Conservation (phyloP, 2,329 filamentous ascomycete species). For the Periconia sp. region DNA sequence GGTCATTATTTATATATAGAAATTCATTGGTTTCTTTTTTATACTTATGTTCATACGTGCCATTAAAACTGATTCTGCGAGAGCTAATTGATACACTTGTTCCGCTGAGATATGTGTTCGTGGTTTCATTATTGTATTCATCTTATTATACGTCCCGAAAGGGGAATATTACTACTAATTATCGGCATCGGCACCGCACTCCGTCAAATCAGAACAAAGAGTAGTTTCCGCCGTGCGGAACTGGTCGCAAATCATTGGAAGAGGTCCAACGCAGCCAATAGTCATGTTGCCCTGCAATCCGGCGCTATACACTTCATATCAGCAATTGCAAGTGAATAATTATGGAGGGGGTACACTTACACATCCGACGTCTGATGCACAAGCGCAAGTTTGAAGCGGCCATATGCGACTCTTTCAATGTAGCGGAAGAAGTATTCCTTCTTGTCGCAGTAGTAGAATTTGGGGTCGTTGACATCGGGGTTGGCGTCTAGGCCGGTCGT, state of each 20-base stretch:
- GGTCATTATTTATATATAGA: too few relatives aligned
- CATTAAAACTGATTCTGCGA: too few relatives aligned
- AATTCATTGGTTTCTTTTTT: too few relatives aligned
- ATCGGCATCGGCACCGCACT: too few relatives aligned
- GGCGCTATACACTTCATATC: background rate
- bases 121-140: too few relatives aligned
- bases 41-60: too few relatives aligned
- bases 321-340: background rate
- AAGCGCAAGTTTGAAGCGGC: background rate
- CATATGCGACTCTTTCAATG: background rate
- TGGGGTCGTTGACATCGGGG: background rate
- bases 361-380: background rate
- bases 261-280: background rate
- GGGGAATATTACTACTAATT: too few relatives aligned
- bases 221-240: background rate
- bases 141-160: too few relatives aligned
- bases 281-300: conserved; percentile 2
- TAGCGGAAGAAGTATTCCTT: conserved; percentile 1
- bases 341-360: background rate
- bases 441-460: conserved; percentile 2
- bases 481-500: background rate
- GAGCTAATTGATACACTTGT: too few relatives aligned
- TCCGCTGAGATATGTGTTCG: too few relatives aligned
- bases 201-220: conserved; percentile 2
- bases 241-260: background rate